Conservation (phyloP, 495 filamentous ascomycete species). For the Trichoderma asperelloides region DNA sequence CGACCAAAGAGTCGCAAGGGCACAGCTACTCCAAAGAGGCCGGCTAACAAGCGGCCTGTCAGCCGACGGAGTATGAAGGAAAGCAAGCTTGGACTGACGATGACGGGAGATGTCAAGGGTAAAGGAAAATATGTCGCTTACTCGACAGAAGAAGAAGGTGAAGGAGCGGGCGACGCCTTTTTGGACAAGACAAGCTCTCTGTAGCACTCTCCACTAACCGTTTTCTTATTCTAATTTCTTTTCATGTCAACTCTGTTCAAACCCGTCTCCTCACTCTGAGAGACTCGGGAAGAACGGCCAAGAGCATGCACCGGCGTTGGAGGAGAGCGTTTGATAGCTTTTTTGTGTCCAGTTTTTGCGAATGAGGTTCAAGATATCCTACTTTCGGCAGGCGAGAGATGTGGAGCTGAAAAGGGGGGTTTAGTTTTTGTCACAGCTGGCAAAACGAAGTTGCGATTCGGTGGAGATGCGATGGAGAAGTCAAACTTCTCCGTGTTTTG, state of each 20-base stretch:
- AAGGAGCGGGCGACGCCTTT: constrained; percentile 5
- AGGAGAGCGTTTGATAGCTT: constrained; percentile 2
- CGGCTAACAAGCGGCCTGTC: constrained; percentile 14
- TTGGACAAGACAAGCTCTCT: background rate
- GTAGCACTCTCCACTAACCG: background rate
- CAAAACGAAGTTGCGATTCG: background rate
- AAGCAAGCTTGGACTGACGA: constrained; percentile 1
- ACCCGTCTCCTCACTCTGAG: too few species aligned
- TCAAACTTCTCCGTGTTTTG: background rate
- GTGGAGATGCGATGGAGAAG: background rate
- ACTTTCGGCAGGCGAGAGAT: background rate
- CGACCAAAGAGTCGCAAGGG: constrained; percentile 7
- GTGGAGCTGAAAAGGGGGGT: background rate
- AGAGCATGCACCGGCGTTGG: background rate
- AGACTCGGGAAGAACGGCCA: background rate
- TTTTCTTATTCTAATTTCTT: background rate
- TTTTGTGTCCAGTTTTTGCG: background rate
- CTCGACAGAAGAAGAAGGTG: constrained; percentile 17
- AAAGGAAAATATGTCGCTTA: constrained; percentile 22
- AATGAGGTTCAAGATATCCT: background rate
- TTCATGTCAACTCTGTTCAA: background rate
- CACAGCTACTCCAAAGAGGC: constrained; percentile 14
- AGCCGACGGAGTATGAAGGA: constrained; percentile 18
- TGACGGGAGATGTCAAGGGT: constrained; percentile 11
- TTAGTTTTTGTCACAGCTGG: background rate